A percentile compares a stretch with the other conserved stretches of the same genome.
Evolutionary conservation across 768 basidiomycete genomes (phyloP).

Genomic region (Phaffia australis): DNA sequence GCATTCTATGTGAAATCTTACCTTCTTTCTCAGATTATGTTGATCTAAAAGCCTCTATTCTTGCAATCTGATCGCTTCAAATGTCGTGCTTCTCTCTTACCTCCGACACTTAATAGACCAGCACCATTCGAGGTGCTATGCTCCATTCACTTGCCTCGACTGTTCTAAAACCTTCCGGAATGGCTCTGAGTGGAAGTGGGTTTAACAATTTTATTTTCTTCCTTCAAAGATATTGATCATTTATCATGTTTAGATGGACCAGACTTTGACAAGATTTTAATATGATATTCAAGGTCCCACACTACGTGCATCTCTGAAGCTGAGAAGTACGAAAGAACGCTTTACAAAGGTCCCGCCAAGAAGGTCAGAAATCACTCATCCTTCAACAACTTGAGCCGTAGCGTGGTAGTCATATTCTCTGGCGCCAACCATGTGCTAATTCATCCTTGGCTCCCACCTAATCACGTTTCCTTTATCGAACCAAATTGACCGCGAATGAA

Average conservation of each 20-base stretch:
- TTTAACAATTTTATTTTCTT: neutral
- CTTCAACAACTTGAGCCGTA: neutral
- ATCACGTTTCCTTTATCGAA: neutral
- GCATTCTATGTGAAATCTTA: neutral
- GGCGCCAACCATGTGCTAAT: neutral
- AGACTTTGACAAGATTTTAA: slow-evolving; percentile 1
- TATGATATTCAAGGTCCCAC: slow-evolving; percentile 7
- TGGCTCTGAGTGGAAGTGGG: slow-evolving; percentile 18
- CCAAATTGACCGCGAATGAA: neutral
- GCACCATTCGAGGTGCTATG: slow-evolving; percentile 19
- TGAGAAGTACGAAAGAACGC: slow-evolving; percentile 25
- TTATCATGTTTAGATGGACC: too few species aligned
- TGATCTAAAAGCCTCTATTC: neutral
- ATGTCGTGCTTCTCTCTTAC: neutral
- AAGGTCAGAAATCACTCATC: neutral
- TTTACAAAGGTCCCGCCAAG: slow-evolving; percentile 19
- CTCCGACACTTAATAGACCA: slow-evolving; percentile 7
- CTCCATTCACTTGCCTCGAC: slow-evolving; percentile 26
- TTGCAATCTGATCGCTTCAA: neutral
- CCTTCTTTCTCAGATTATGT: neutral
- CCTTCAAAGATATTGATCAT: neutral
- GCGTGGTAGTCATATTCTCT: neutral
- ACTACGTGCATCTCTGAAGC: slow-evolving; percentile 25
- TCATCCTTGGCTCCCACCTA: neutral
- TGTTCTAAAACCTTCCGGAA: slow-evolving; percentile 24